Percentiles rank a stretch among this genome's conserved stretches.
Conservation (phyloP, 78 protist species). For the Emiliania huxleyi region DNA sequence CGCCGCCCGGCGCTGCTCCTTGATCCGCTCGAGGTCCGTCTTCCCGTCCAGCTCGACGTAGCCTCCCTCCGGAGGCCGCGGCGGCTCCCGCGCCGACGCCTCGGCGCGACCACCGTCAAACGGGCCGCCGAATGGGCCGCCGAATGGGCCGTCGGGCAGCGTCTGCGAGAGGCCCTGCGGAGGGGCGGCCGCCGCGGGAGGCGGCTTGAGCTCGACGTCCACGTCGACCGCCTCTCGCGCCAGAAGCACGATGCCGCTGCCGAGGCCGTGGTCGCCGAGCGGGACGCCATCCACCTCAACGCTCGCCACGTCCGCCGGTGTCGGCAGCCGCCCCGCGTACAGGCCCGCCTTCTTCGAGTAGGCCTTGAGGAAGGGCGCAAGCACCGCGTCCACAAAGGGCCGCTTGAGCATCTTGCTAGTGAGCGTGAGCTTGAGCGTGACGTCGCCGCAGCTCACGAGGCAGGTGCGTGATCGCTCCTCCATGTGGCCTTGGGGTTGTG, state of each 20-base stretch:
- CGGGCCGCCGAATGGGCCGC: too few relatives aligned
- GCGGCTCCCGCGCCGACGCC: not conserved
- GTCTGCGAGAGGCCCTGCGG: not conserved
- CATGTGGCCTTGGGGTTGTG: not conserved
- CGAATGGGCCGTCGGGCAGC: too few relatives aligned
- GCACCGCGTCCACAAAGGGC: not conserved
- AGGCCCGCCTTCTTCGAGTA: not conserved
- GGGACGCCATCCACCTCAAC: not conserved
- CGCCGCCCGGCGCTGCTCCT: not conserved
- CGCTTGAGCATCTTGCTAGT: not conserved
- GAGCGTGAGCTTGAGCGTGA: not conserved
- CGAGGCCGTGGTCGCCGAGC: not conserved
- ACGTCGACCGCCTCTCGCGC: not conserved
- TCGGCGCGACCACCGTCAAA: not conserved
- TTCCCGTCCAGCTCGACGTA: not conserved
- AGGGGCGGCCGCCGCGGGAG: not conserved
- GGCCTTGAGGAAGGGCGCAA: not conserved
- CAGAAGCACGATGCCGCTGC: not conserved
- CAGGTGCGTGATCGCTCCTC: not conserved
- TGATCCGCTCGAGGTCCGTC: not conserved
- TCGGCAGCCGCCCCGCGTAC: not conserved
- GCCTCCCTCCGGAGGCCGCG: not conserved
- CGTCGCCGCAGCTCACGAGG: not conserved
- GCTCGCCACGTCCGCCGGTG: not conserved
- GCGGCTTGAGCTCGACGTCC: not conserved